phyloP scores from a whole-genome alignment of 148 eudicot genomes.

The Chenopodium album region DNA sequence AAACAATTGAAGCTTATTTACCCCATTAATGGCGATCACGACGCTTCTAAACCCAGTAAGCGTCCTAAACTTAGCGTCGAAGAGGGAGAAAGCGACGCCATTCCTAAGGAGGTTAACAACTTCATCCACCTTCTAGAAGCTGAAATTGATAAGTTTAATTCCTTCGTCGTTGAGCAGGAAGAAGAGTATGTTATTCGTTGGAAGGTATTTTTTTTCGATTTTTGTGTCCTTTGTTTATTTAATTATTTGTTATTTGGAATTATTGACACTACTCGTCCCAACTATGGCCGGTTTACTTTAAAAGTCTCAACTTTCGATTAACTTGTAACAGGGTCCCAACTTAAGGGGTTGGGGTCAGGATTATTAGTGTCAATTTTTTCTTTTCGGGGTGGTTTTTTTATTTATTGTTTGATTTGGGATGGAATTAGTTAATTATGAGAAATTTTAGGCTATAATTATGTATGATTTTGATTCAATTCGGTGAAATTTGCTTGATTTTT shows the following conservation, averaged over 20 bases:
- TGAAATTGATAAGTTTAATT: constrained; percentile 66
- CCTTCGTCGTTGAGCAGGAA: constrained; percentile 60
- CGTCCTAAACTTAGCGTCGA: constrained; percentile 38
- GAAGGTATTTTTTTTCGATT: constrained; percentile 43
- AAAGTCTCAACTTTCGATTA: too few relatives aligned
- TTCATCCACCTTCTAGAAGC: constrained; percentile 54
- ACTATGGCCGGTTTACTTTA: neutral
- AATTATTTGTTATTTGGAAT: neutral
- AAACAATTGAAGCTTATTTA: constrained; percentile 51
- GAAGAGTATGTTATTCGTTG: constrained; percentile 62
- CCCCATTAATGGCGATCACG: constrained; percentile 19
- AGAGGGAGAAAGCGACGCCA: constrained; percentile 24
- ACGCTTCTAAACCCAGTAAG: constrained; percentile 30
- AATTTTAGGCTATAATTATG: too few relatives aligned
- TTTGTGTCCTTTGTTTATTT: neutral
- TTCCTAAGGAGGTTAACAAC: constrained; percentile 41
- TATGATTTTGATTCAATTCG: too few relatives aligned
- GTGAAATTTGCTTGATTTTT: too few relatives aligned
- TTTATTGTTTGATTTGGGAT: too few relatives aligned
- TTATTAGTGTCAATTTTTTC: too few relatives aligned
- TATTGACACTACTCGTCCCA: neutral
- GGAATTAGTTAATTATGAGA: too few relatives aligned
- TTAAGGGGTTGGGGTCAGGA: too few relatives aligned
- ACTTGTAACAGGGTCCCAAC: too few relatives aligned
- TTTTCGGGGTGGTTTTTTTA: too few relatives aligned